Conservation (phyloP, 1,139 yeast genomes). For the Candida pseudoviswanathii region DNA sequence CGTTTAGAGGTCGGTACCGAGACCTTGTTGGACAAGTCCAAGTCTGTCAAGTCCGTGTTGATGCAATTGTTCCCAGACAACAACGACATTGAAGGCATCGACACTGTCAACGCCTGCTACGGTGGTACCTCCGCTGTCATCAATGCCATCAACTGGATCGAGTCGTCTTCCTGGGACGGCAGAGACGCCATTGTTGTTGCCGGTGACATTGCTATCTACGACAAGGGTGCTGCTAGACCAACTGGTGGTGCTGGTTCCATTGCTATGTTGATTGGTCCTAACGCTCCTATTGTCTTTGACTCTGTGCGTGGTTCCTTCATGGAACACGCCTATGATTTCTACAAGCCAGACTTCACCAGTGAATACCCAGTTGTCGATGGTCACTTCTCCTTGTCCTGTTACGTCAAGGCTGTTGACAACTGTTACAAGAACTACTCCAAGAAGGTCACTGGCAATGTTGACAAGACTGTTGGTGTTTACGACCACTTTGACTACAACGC, state of each 20-base stretch:
- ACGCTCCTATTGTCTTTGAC: constrained; percentile 95
- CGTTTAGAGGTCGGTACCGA: constrained; percentile 99
- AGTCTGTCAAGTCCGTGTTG: constrained; percentile 93
- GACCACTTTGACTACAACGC: constrained; percentile 89
- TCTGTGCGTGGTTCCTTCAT: constrained; percentile 85
- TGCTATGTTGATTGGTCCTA: constrained; percentile 94
- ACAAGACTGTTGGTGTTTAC: constrained; percentile 61
- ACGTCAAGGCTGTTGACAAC: constrained; percentile 88
- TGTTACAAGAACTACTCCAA: constrained; percentile 82
- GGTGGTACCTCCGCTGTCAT: constrained; percentile 97
- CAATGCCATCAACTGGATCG: constrained; percentile 95
- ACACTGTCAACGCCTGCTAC: constrained; percentile 96
- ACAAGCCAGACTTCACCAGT: constrained; percentile 94
- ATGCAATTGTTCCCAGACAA: constrained; percentile 93
- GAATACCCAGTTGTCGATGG: constrained; percentile 99
- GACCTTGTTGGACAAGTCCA: constrained; percentile 94
- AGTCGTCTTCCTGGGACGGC: constrained; percentile 97
- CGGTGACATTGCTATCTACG: constrained; percentile 97
- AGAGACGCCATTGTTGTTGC: constrained; percentile 96
- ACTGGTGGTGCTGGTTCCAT: constrained; percentile 99
- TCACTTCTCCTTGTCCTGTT: constrained; percentile 91
- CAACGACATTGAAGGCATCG: constrained; percentile 93
- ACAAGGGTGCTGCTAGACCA: constrained; percentile 98
- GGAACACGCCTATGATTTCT: constrained; percentile 97
- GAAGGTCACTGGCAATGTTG: constrained; percentile 64